A percentile compares a stretch with the other conserved stretches of the same genome.
Evolutionary conservation across 1,139 yeast species (phyloP).

Genomic region (Blastobotrys raffinosifermentans): DNA sequence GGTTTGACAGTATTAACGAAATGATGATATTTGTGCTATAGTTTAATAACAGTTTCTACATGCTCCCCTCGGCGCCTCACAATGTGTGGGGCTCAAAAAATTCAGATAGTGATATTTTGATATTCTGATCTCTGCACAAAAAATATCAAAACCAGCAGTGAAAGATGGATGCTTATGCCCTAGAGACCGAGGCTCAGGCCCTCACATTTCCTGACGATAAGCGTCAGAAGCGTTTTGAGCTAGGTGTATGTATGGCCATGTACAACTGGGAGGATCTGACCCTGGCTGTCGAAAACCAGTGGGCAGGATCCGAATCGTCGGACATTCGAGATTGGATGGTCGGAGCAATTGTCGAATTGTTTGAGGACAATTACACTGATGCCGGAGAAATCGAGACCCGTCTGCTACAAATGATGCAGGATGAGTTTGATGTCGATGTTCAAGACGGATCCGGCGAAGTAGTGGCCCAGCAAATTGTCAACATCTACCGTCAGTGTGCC

Average conservation of each 20-base stretch:
- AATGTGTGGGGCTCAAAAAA: too few relatives aligned
- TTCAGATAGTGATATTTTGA: too few relatives aligned
- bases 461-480: constrained; percentile 61
- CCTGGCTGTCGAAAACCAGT: constrained; percentile 88
- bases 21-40: too few relatives aligned
- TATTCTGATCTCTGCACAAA: too few relatives aligned
- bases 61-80: too few relatives aligned
- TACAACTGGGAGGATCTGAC: constrained; percentile 84
- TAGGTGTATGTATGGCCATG: constrained; percentile 89
- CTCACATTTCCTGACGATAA: constrained; percentile 54
- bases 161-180: constrained; percentile 8
- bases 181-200: constrained; percentile 30
- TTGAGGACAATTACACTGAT: constrained; percentile 54
- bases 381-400: constrained; percentile 78
- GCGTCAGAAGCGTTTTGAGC: constrained; percentile 78
- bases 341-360: constrained; percentile 74
- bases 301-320: constrained; percentile 93
- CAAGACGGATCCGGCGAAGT: constrained; percentile 85
- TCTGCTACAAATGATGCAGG: constrained; percentile 81
- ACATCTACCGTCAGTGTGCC: constrained; percentile 59
- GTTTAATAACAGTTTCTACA: too few relatives aligned
- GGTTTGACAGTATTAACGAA: too few relatives aligned
- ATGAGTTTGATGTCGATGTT: constrained; percentile 82
- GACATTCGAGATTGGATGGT: constrained; percentile 96
- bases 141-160: too few relatives aligned